Evolutionary conservation across 164 flowering plant genomes (phyloP).

Genomic region (Platanus orientalis): DNA sequence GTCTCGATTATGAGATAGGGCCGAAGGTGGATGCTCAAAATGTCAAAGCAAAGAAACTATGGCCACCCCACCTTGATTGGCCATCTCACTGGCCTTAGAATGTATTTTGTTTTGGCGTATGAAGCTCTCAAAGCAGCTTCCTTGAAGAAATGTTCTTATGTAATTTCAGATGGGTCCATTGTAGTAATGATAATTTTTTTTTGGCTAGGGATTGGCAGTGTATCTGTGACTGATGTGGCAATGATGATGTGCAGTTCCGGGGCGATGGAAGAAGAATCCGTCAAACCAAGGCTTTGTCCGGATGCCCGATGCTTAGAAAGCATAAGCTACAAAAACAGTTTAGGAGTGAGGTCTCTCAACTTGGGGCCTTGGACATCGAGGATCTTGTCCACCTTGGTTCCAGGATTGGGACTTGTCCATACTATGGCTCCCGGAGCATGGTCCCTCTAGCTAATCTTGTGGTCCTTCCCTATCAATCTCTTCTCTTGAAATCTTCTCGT

Average conservation of each 20-base stretch:
- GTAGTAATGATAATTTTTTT: too few species aligned
- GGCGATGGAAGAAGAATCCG: constrained; percentile 48
- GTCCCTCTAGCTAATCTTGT: constrained; percentile 74
- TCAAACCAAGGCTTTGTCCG: constrained; percentile 55
- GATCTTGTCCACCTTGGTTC: constrained; percentile 82
- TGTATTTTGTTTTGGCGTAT: too few species aligned
- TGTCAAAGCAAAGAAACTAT: too few species aligned
- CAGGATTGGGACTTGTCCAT: constrained; percentile 80
- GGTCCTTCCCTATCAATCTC: constrained; percentile 95
- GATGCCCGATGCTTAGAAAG: constrained; percentile 89
- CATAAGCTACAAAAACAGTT: constrained; percentile 62
- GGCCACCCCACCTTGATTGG: too few species aligned
- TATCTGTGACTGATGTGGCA: constrained; percentile 10
- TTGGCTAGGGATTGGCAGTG: background rate
- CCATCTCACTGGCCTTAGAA: too few species aligned
- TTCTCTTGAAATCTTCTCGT: constrained; percentile 85
- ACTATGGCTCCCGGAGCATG: constrained; percentile 89
- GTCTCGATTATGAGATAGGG: too few species aligned
- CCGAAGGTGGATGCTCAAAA: too few species aligned
- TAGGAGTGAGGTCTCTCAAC: constrained; percentile 43
- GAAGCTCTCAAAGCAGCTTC: too few species aligned
- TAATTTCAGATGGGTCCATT: too few species aligned
- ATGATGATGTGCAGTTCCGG: constrained; percentile 38
- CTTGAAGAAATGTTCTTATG: too few species aligned
- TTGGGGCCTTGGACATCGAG: constrained; percentile 83